Evolutionary conservation across 352 stramenopile genomes (phyloP).

Genomic region (Blastocystis sp.): DNA sequence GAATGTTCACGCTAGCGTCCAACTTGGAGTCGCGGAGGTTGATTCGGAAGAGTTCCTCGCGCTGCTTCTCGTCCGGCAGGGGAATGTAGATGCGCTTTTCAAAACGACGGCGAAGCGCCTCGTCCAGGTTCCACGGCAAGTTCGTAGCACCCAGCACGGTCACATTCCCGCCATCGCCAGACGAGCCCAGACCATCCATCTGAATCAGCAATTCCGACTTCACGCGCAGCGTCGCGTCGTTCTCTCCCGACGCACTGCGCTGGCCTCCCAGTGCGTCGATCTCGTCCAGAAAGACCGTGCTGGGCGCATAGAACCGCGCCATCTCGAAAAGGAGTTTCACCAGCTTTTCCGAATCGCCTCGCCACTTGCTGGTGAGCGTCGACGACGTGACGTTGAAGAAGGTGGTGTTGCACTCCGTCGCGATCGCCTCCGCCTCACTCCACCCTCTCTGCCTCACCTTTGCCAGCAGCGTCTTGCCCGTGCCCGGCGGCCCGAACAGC

Average conservation of each 20-base stretch:
- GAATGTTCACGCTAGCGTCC: slow-evolving; percentile 76
- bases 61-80: slow-evolving; percentile 75
- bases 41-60: slow-evolving; percentile 72
- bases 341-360: slow-evolving; percentile 89
- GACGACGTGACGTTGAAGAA: slow-evolving; percentile 95
- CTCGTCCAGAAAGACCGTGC: slow-evolving; percentile 97
- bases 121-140: slow-evolving; percentile 91
- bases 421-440: slow-evolving; percentile 76
- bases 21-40: slow-evolving; percentile 74
- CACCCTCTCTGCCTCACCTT: slow-evolving; percentile 30
- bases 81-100: slow-evolving; percentile 91
- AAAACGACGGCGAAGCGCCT: slow-evolving; percentile 87
- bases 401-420: slow-evolving; percentile 89
- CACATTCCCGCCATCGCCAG: slow-evolving; percentile 71
- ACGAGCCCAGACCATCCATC: slow-evolving; percentile 83
- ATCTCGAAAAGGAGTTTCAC: slow-evolving; percentile 95
- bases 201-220: slow-evolving; percentile 96
- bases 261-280: slow-evolving; percentile 81
- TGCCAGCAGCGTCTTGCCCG: slow-evolving; percentile 80
- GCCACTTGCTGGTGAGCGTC: slow-evolving; percentile 84
- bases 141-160: slow-evolving; percentile 92
- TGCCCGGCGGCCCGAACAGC: slow-evolving; percentile 83
- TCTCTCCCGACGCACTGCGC: slow-evolving; percentile 68
- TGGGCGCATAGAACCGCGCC: slow-evolving; percentile 91
- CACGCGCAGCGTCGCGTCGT: slow-evolving; percentile 79